Percentiles rank a stretch among this genome's conserved stretches.
Conservation (phyloP, 2,329 filamentous ascomycete genomes). For the Pseudopyrenochaeta lycopersici region DNA sequence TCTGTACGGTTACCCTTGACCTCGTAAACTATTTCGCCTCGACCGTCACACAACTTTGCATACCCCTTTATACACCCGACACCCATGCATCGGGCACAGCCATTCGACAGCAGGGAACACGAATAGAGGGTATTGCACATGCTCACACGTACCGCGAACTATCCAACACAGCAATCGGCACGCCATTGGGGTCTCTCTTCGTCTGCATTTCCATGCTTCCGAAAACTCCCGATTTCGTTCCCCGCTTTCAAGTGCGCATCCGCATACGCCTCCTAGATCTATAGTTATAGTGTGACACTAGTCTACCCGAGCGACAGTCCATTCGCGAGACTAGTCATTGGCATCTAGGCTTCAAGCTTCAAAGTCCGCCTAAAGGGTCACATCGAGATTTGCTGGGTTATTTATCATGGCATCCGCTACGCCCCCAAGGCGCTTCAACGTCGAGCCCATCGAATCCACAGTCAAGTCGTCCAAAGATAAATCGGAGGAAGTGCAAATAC, state of each 20-base stretch:
- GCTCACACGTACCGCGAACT: slow-evolving; percentile 6
- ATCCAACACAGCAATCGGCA: neutral
- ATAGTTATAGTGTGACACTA: slow-evolving; percentile 25
- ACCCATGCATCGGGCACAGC: neutral
- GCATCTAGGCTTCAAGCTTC: slow-evolving; percentile 14
- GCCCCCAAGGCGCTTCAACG: slow-evolving; percentile 47
- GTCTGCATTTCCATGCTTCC: slow-evolving; percentile 22
- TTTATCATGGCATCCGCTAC: slow-evolving; percentile 40
- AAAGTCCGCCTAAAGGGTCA: slow-evolving; percentile 10
- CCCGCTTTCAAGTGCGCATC: slow-evolving; percentile 36
- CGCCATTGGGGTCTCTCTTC: slow-evolving; percentile 4
- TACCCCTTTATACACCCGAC: neutral
- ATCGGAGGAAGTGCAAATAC: no score
- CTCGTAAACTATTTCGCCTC: slow-evolving; percentile 9
- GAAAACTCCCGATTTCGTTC: slow-evolving; percentile 30
- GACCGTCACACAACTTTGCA: slow-evolving; percentile 4
- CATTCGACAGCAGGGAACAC: neutral
- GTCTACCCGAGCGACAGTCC: slow-evolving; percentile 27
- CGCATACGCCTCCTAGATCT: slow-evolving; percentile 19
- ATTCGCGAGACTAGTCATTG: slow-evolving; percentile 27
- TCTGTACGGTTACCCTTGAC: slow-evolving; percentile 14
- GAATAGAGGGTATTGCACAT: slow-evolving; percentile 6
- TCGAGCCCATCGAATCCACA: slow-evolving; percentile 34
- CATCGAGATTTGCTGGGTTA: slow-evolving; percentile 4
- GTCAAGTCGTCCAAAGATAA: no score